Conservation (phyloP, 352 stramenopile genomes). For the Globisporangium solare region DNA sequence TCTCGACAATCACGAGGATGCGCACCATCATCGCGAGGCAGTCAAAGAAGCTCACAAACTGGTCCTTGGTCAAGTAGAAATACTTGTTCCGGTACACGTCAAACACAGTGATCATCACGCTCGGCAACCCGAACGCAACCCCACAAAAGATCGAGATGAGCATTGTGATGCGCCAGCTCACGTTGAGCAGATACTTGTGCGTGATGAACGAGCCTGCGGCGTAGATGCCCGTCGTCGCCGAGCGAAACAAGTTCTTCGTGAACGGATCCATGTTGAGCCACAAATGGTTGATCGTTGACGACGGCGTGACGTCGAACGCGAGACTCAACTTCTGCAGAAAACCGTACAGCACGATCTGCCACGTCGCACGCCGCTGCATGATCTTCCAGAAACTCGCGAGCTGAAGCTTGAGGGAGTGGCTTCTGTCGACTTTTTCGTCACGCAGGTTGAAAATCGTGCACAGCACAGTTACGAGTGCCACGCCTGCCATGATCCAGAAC, state of each 20-base stretch:
- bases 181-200: slow-evolving; percentile 48
- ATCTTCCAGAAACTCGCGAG: slow-evolving; percentile 47
- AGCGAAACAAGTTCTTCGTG: slow-evolving; percentile 54
- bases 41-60: slow-evolving; percentile 54
- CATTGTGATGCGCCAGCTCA: slow-evolving; percentile 57
- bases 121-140: slow-evolving; percentile 30
- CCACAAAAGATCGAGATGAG: slow-evolving; percentile 39
- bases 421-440: slow-evolving; percentile 25
- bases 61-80: slow-evolving; percentile 51
- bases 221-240: slow-evolving; percentile 44
- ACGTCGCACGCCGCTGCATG: slow-evolving; percentile 58
- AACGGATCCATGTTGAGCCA: slow-evolving; percentile 63
- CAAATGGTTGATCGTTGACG: slow-evolving; percentile 53
- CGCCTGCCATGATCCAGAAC: slow-evolving; percentile 27
- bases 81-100: slow-evolving; percentile 57
- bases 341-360: slow-evolving; percentile 65
- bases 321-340: slow-evolving; percentile 72
- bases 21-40: slow-evolving; percentile 71
- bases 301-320: slow-evolving; percentile 45
- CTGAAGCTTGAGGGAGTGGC: slow-evolving; percentile 22
- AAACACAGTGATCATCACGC: slow-evolving; percentile 47
- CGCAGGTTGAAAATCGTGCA: slow-evolving; percentile 36
- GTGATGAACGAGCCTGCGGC: slow-evolving; percentile 50
- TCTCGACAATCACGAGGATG: slow-evolving; percentile 74
- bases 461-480: slow-evolving; percentile 28